Base-by-base conservation (phyloP, 2,329 filamentous ascomycete genomes). In the Torrubiellomyces zombiae region DNA sequence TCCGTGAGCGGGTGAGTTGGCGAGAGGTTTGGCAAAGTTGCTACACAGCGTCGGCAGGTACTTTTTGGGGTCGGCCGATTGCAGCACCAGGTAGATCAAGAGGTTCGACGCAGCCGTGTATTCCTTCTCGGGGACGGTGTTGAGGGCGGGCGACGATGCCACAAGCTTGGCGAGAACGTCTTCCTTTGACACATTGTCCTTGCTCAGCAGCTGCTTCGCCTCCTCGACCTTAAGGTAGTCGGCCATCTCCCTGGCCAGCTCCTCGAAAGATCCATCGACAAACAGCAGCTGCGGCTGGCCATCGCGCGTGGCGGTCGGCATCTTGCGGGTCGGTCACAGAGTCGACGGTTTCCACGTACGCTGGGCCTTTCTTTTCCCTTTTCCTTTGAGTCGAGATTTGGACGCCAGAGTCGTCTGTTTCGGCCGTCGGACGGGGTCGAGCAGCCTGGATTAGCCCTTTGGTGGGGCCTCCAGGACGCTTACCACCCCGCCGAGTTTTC, bases 61-160 rank as follows among this genome's bases (percentile, higher is more conserved):
- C 56, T 78, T 80, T 53, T 82, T 76, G 38, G 78, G 69, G 41
- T 85, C 80, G 42, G 78, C 71, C 31, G 83, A 81, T 57, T 92
- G 81, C 43, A 82, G 67, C 38, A 92, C 72, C 32, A 98, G 75
- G 61, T 94, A 81, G 47, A 95, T 75, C 51, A 98, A 75, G 40
- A 95, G 76, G 60, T 98, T 95, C 60, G 94, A 94, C 32, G 86
- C 82, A 31, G 86, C 77, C 32, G 82, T 85, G 51, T 94, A 89
- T 55, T 95, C 86, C 67, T 89, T 91, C 66, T 98, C 89, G 30
- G 86, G 81, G 28, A 83, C 80, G 34, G 68, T 67, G 55, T 85
- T 92, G 48, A 98, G 63, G 25, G 67, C 67, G 26, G 67, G 56
- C 26, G 81, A 82, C 29, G 79, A 78, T 38, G 75, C 71, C 32